Evolutionary conservation across 768 basidiomycete species (phyloP).

Genomic region (Tricholoma saponaceum): DNA sequence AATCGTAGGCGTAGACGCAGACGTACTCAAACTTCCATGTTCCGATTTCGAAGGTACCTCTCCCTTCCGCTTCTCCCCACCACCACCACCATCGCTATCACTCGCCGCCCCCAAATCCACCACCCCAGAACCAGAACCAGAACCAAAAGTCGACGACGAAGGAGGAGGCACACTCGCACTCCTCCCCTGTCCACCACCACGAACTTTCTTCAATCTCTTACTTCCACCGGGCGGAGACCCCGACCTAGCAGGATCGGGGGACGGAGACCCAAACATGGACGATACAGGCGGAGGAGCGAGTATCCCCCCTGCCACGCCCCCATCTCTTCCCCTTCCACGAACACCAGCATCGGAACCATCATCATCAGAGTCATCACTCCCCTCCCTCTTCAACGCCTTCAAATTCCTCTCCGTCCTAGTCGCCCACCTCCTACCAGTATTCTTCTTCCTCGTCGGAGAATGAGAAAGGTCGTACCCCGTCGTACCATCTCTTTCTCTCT

Average conservation of each 20-base stretch:
- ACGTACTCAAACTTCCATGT: background rate
- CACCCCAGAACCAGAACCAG: background rate
- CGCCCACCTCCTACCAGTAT: slow-evolving; percentile 16
- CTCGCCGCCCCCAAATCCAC: slow-evolving; percentile 1
- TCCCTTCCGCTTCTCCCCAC: background rate
- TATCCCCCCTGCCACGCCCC: background rate
- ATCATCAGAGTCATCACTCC: background rate
- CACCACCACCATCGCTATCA: background rate
- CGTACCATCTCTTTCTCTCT: background rate
- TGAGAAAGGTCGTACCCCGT: background rate
- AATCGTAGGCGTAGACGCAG: background rate
- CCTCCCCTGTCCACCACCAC: background rate
- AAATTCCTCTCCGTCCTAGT: slow-evolving; percentile 21
- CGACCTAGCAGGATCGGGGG: background rate
- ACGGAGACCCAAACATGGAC: background rate
- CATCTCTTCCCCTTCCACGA: background rate
- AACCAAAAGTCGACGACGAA: background rate
- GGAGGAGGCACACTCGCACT: slow-evolving; percentile 19
- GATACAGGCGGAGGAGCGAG: background rate
- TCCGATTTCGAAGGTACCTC: background rate
- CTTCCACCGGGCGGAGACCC: slow-evolving; percentile 1
- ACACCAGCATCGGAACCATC: background rate
- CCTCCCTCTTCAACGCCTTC: slow-evolving; percentile 7
- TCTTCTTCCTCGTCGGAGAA: background rate
- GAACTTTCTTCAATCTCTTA: slow-evolving; percentile 4